A percentile compares a stretch with the other conserved stretches of the same genome.
Conservation (phyloP, 1,284 basidiomycete genomes). For the Cutaneotrichosporon spelunceum region DNA sequence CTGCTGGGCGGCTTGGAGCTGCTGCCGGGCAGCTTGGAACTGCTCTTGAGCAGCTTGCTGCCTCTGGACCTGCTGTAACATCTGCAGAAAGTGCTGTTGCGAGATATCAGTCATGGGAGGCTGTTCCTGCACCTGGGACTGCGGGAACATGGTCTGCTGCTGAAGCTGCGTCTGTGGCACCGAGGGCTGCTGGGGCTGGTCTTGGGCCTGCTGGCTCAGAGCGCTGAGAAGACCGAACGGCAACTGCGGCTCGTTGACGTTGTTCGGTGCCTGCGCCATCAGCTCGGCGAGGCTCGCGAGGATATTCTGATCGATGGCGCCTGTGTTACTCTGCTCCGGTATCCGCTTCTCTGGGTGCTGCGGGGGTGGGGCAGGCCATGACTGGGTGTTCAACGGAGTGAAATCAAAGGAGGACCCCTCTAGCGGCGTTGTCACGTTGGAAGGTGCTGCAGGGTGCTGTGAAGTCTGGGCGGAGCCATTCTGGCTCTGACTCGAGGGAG, state of each 20-base stretch:
- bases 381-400: not conserved
- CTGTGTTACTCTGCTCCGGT: not conserved
- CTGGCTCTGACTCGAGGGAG: constrained; percentile 6
- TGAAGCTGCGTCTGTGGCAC: constrained; percentile 7
- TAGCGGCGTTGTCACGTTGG: constrained; percentile 30
- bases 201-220: constrained; percentile 13
- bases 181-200: constrained; percentile 5
- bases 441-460: constrained; percentile 1
- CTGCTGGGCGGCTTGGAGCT: constrained; percentile 11
- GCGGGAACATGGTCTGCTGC: constrained; percentile 3
- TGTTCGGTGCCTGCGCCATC: constrained; percentile 8
- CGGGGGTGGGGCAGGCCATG: constrained; percentile 9
- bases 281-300: constrained; percentile 18
- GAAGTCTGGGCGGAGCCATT: not conserved
- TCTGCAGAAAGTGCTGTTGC: constrained; percentile 11
- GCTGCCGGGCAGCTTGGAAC: constrained; percentile 16
- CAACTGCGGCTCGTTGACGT: constrained; percentile 3
- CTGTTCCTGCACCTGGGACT: constrained; percentile 11
- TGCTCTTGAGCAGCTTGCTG: constrained; percentile 11
- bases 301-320: constrained; percentile 16
- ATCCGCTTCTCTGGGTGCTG: constrained; percentile 5
- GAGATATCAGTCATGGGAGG: not conserved
- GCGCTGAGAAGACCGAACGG: constrained; percentile 21
- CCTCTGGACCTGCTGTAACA: constrained; percentile 17
- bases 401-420: constrained; percentile 30